Percentiles rank a stretch among this genome's conserved stretches.
Evolutionary conservation across 2,329 filamentous ascomycete species (phyloP).

Genomic region (Aureobasidium pullulans): DNA sequence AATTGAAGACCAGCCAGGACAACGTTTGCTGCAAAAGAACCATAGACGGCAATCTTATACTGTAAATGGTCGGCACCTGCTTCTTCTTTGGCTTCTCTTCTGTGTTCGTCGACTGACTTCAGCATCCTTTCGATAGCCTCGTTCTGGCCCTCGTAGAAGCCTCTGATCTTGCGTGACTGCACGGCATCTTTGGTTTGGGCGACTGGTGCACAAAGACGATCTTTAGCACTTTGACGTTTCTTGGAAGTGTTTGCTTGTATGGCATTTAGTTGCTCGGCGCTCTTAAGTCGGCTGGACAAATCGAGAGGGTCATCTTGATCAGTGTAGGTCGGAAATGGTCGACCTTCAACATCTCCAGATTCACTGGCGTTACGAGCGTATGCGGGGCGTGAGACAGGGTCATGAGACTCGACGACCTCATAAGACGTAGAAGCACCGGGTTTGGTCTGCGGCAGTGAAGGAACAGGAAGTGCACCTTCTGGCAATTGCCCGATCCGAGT

Average conservation of each 20-base stretch:
- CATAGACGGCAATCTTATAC: conserved; percentile 60
- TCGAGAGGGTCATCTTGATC: conserved; percentile 72
- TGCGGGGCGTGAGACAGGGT: conserved; percentile 30
- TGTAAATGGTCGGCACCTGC: conserved; percentile 74
- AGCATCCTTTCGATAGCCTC: conserved; percentile 86
- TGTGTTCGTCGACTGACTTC: conserved; percentile 88
- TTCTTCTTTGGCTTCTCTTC: conserved; percentile 71
- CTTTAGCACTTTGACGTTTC: conserved; percentile 52
- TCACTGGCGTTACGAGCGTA: conserved; percentile 25
- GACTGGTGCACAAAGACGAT: conserved; percentile 27
- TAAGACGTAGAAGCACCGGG: conserved; percentile 33
- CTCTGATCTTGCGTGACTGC: conserved; percentile 54
- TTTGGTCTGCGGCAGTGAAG: conserved; percentile 22
- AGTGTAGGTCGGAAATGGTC: conserved; percentile 51
- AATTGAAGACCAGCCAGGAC: conserved; percentile 72
- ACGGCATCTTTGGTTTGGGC: conserved; percentile 35
- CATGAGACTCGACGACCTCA: conserved; percentile 29
- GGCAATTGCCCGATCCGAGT: conserved; percentile 18
- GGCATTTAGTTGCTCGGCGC: conserved; percentile 61
- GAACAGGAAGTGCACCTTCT: conserved; percentile 19
- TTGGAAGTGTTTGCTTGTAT: conserved; percentile 76
- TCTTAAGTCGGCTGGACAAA: conserved; percentile 70
- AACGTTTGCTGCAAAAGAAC: conserved; percentile 71
- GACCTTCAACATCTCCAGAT: conserved; percentile 37
- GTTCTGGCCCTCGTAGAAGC: conserved; percentile 87